phyloP scores from a whole-genome alignment of 805 yeast genomes.

The Kazachstania kunashirensis region DNA sequence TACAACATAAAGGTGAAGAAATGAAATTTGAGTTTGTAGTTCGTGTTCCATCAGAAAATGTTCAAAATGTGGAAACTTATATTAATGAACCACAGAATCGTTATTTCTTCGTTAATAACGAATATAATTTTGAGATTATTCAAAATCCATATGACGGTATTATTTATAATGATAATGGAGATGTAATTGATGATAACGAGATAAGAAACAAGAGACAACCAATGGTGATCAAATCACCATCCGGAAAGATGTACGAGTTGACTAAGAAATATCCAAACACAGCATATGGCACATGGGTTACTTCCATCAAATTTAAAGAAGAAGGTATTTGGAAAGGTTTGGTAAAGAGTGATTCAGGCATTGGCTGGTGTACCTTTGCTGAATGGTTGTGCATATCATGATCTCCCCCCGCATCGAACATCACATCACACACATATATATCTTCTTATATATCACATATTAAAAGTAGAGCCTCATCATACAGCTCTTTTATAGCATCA shows the following conservation, averaged over 20 bases:
- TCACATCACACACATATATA: background rate
- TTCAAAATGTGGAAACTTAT: constrained; percentile 66
- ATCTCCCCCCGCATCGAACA: background rate
- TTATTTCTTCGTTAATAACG: constrained; percentile 44
- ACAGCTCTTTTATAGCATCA: no score
- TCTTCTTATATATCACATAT: no score
- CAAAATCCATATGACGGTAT: constrained; percentile 54
- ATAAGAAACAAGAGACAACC: constrained; percentile 37
- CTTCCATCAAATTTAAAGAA: constrained; percentile 55
- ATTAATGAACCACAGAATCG: constrained; percentile 77
- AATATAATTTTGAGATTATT: constrained; percentile 54
- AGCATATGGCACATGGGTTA: constrained; percentile 49
- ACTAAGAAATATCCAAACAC: constrained; percentile 38
- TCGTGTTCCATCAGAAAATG: constrained; percentile 60
- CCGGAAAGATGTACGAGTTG: constrained; percentile 64
- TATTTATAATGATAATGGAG: constrained; percentile 15
- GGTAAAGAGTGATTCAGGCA: constrained; percentile 65
- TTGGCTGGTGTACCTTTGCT: constrained; percentile 80
- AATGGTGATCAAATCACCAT: constrained; percentile 72
- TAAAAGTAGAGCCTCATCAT: no score
- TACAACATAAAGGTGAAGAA: constrained; percentile 56
- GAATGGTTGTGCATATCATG: constrained; percentile 64
- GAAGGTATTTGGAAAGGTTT: constrained; percentile 77
- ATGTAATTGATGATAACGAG: background rate
- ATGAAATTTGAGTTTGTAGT: constrained; percentile 60